phyloP scores from a whole-genome alignment of 352 stramenopile species.

The Phytophthora tubulina region DNA sequence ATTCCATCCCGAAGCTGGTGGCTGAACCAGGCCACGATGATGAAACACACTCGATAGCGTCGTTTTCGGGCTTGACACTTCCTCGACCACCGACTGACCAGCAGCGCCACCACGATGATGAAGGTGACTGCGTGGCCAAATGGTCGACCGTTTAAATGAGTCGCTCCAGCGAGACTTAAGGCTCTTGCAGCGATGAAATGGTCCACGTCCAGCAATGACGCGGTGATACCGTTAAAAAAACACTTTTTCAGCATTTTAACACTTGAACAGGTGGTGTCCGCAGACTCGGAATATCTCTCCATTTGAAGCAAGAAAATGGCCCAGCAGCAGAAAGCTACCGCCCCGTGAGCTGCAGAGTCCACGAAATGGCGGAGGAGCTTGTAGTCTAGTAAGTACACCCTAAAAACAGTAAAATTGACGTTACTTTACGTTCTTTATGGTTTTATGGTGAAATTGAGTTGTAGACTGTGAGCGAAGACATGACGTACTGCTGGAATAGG shows the following conservation, averaged over 20 bases:
- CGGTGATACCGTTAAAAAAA: constrained; percentile 47
- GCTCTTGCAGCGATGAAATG: constrained; percentile 77
- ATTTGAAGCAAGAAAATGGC: constrained; percentile 66
- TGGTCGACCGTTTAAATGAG: constrained; percentile 63
- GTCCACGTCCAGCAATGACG: constrained; percentile 69
- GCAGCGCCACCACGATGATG: constrained; percentile 54
- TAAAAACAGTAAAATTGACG: constrained; percentile 20
- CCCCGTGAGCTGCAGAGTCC: constrained; percentile 69
- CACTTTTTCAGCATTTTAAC: constrained; percentile 51
- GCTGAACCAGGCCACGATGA: constrained; percentile 63
- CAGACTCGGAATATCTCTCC: constrained; percentile 21
- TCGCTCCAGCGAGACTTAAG: constrained; percentile 64
- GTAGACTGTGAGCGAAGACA: neutral
- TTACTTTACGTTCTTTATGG: constrained; percentile 9
- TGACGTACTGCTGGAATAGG: constrained; percentile 63
- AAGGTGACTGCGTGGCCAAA: constrained; percentile 80
- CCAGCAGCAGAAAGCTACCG: constrained; percentile 67
- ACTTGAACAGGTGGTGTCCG: constrained; percentile 12
- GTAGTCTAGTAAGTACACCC: constrained; percentile 41
- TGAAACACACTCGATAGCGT: constrained; percentile 57
- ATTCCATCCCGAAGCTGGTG: constrained; percentile 80
- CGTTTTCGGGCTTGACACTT: constrained; percentile 28
- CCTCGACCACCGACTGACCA: constrained; percentile 51
- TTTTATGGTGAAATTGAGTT: neutral
- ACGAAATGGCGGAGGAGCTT: constrained; percentile 65